phyloP scores from a whole-genome alignment of 805 yeast genomes.

The Suhomyces kilbournensis region DNA sequence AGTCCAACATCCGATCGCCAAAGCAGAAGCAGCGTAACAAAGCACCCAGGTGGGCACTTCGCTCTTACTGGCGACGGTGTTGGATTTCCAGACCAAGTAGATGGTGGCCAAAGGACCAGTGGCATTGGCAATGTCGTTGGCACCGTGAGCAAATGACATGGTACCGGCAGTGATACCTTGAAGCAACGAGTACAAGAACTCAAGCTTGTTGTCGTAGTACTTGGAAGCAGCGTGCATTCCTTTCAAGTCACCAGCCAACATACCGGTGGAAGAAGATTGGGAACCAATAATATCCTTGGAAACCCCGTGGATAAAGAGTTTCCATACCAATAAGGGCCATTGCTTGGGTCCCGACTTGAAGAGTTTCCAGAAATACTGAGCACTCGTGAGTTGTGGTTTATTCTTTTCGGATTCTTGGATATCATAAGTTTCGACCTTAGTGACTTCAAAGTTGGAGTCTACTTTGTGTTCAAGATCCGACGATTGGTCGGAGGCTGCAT shows the following conservation, averaged over 20 bases:
- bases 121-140: conserved; percentile 77
- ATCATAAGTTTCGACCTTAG: conserved; percentile 10
- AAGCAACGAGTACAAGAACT: conserved; percentile 61
- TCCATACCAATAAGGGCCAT: conserved; percentile 54
- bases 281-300: conserved; percentile 57
- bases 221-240: conserved; percentile 56
- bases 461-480: conserved; percentile 15
- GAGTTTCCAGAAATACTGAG: conserved; percentile 40
- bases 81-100: conserved; percentile 57
- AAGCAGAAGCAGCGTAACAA: conserved; percentile 62
- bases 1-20: conserved; percentile 68
- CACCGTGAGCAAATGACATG: conserved; percentile 81
- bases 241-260: conserved; percentile 45
- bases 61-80: conserved; percentile 43
- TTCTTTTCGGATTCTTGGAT: conserved; percentile 12
- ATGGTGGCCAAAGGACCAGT: conserved; percentile 72
- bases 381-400: conserved; percentile 29
- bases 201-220: conserved; percentile 68
- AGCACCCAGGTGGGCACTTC: conserved; percentile 72
- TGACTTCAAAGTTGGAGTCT: conserved; percentile 11
- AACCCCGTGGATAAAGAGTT: conserved; percentile 56
- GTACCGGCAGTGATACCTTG: conserved; percentile 75
- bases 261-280: conserved; percentile 41
- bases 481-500: conserved; percentile 2
- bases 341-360: conserved; percentile 44